Evolutionary conservation across 1,284 basidiomycete genomes (phyloP).

Genomic region (Gomphus sp.): DNA sequence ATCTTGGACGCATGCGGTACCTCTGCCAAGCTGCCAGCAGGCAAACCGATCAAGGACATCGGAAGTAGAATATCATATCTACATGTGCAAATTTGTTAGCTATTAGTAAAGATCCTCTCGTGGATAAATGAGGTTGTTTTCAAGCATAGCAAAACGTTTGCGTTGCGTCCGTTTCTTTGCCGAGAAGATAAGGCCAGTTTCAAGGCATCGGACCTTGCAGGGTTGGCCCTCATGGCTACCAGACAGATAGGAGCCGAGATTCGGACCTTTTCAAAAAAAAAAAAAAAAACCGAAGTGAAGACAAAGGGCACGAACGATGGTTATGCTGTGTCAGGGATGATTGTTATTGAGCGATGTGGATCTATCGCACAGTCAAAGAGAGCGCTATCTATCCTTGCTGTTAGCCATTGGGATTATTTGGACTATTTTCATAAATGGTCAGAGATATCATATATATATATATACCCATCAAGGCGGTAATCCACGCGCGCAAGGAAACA

Average conservation of each 20-base stretch:
- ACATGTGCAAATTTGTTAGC: not conserved
- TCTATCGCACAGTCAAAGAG: not conserved
- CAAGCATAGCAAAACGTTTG: not conserved
- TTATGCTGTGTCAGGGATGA: not conserved
- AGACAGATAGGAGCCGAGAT: not conserved
- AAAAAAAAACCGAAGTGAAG: too few species aligned
- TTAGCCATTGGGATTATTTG: too few species aligned
- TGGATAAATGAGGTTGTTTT: not conserved
- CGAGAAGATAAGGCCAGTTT: not conserved
- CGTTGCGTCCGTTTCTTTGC: not conserved
- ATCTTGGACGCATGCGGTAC: not conserved
- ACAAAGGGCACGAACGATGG: not conserved
- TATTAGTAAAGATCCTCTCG: not conserved
- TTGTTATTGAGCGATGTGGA: not conserved
- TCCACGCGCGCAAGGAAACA: too few species aligned
- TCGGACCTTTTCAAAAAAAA: not conserved
- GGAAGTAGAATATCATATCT: not conserved
- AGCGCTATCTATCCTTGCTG: not conserved
- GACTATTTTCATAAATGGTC: too few species aligned
- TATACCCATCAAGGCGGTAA: too few species aligned
- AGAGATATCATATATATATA: too few species aligned
- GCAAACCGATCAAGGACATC: not conserved
- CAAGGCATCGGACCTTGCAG: not conserved
- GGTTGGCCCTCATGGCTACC: not conserved
- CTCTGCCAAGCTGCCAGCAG: not conserved